Evolutionary conservation across 805 yeast species (phyloP).

Genomic region (Candida montana): DNA sequence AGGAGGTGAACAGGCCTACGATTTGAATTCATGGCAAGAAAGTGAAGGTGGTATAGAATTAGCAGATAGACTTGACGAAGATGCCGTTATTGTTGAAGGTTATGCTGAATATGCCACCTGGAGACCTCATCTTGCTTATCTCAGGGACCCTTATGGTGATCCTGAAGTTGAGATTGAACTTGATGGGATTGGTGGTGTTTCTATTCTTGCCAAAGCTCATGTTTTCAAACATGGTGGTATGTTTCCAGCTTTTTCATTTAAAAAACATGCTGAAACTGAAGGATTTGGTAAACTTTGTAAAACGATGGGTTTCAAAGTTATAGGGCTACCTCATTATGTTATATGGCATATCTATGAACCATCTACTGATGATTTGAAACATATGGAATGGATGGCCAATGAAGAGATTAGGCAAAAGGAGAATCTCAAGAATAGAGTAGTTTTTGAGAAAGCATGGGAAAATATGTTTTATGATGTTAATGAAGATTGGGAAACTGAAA

Average conservation of each 20-base stretch:
- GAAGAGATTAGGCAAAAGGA: conserved; percentile 65
- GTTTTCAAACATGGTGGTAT: conserved; percentile 87
- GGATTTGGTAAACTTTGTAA: conserved; percentile 90
- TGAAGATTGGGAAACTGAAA: conserved; percentile 68
- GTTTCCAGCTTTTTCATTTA: conserved; percentile 94
- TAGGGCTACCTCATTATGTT: conserved; percentile 91
- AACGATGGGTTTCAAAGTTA: conserved; percentile 79
- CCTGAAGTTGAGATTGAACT: conserved; percentile 88
- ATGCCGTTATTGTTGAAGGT: conserved; percentile 96
- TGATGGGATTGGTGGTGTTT: conserved; percentile 98
- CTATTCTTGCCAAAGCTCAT: conserved; percentile 79
- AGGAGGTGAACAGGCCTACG: conserved; percentile 81
- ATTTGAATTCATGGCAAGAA: conserved; percentile 82
- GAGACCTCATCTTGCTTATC: conserved; percentile 94
- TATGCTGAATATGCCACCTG: conserved; percentile 96
- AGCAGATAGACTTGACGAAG: conserved; percentile 78
- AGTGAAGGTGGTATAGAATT: conserved; percentile 74
- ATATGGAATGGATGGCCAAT: conserved; percentile 85
- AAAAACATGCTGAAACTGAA: conserved; percentile 96
- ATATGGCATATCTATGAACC: conserved; percentile 98
- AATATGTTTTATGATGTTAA: conserved; percentile 74
- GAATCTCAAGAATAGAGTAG: conserved; percentile 56
- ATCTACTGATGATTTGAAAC: conserved; percentile 80
- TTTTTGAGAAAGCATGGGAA: conserved; percentile 68
- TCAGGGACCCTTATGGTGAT: conserved; percentile 92